phyloP scores from a whole-genome alignment of 352 stramenopile species.

The Pythium brachiatum region DNA sequence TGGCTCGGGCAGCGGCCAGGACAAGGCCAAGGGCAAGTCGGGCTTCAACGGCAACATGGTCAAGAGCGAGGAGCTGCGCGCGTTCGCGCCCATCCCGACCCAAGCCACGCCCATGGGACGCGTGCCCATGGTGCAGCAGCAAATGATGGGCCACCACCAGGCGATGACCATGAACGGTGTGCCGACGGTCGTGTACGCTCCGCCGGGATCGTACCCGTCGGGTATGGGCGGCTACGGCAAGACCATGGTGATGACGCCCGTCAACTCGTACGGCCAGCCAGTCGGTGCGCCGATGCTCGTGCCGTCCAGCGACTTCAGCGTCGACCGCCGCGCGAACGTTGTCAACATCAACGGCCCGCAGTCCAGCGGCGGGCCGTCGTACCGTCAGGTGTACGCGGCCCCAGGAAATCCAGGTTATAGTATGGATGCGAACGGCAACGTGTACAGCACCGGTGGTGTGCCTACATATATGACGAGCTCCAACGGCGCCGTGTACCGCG shows the following conservation, averaged over 20 bases:
- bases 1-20: not conserved
- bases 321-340: constrained; percentile 45
- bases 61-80: constrained; percentile 64
- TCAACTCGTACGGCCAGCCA: constrained; percentile 41
- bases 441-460: constrained; percentile 35
- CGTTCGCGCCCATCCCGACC: constrained; percentile 47
- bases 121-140: constrained; percentile 25
- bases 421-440: constrained; percentile 40
- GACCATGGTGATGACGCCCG: constrained; percentile 20
- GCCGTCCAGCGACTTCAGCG: constrained; percentile 32
- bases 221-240: constrained; percentile 16
- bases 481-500: constrained; percentile 21
- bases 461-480: constrained; percentile 15
- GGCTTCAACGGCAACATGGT: constrained; percentile 51
- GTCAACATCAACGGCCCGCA: constrained; percentile 32
- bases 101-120: constrained; percentile 32
- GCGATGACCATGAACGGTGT: constrained; percentile 8
- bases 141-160: constrained; percentile 20
- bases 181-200: constrained; percentile 19
- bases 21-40: constrained; percentile 8
- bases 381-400: constrained; percentile 17
- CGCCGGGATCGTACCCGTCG: constrained; percentile 9
- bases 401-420: constrained; percentile 4
- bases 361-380: not conserved
- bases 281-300: constrained; percentile 23